These are phyloP conservation scores for Hygrophorus pudorinus DNA, from an alignment of 768 basidiomycete genomes.

Conservation along the genomic window DNA sequence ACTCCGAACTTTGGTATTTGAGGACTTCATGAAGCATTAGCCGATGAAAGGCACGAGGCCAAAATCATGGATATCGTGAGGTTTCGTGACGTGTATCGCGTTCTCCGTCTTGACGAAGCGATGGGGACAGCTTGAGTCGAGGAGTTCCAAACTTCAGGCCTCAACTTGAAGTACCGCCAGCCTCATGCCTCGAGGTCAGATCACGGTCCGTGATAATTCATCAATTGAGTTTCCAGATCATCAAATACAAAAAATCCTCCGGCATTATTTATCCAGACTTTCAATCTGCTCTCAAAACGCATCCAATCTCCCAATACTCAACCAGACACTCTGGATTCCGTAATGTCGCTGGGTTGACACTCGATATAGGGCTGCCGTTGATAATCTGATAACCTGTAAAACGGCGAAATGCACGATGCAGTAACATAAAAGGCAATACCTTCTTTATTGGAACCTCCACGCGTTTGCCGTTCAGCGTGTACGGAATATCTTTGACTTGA, in stretches of 20 bases:
- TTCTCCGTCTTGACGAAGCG: not conserved
- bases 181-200: not conserved
- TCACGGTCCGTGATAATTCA: too few species aligned
- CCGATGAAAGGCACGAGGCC: slow-evolving; percentile 35
- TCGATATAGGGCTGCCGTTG: slow-evolving; percentile 62
- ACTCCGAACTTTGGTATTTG: slow-evolving; percentile 18
- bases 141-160: too few species aligned
- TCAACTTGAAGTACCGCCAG: too few species aligned
- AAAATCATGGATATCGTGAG: slow-evolving; percentile 24
- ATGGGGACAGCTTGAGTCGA: not conserved
- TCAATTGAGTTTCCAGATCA: too few species aligned
- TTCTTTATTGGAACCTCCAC: slow-evolving; percentile 76
- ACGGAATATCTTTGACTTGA: slow-evolving; percentile 61
- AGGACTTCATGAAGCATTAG: slow-evolving; percentile 28
- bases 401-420: slow-evolving; percentile 11
- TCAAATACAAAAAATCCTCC: too few species aligned
- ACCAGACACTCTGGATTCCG: slow-evolving; percentile 63
- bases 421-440: slow-evolving; percentile 24
- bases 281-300: slow-evolving; percentile 37
- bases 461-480: slow-evolving; percentile 73
- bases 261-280: not conserved
- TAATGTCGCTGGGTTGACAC: slow-evolving; percentile 63
- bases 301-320: slow-evolving; percentile 49
- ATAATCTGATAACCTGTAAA: slow-evolving; percentile 43
- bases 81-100: slow-evolving; percentile 4